These are phyloP conservation scores for Curvularia hawaiiensis DNA, from an alignment of 2,329 filamentous ascomycete genomes.

Conservation along the genomic window DNA sequence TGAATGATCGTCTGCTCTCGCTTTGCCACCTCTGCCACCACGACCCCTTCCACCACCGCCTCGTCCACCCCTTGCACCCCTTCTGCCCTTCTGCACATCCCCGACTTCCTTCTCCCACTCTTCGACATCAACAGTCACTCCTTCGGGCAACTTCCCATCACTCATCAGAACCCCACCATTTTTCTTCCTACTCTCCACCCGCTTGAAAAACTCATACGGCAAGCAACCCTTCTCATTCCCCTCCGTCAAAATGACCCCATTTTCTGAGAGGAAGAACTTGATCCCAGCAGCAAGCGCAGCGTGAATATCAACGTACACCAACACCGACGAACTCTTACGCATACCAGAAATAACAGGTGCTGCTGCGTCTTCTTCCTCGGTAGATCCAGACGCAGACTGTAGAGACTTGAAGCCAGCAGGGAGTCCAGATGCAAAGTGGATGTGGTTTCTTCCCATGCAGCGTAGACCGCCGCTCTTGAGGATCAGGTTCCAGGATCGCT, in stretches of 20 bases:
- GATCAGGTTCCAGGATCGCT: conserved; percentile 77
- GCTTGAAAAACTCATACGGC: conserved; percentile 64
- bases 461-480: conserved; percentile 76
- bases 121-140: conserved; percentile 46
- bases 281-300: conserved; percentile 65
- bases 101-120: conserved; percentile 42
- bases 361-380: conserved; percentile 34
- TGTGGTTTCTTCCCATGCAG: conserved; percentile 82
- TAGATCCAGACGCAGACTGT: conserved; percentile 19
- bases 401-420: conserved; percentile 53
- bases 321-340: conserved; percentile 63
- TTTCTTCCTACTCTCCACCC: conserved; percentile 67
- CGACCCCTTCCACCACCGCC: conserved; percentile 22
- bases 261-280: conserved; percentile 71
- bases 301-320: conserved; percentile 77
- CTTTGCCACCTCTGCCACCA: conserved; percentile 19
- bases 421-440: conserved; percentile 84
- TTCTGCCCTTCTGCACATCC: conserved; percentile 25
- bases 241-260: conserved; percentile 54
- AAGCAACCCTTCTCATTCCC: conserved; percentile 53
- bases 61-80: conserved; percentile 30
- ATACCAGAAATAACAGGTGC: conserved; percentile 77
- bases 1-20: conserved; percentile 30
- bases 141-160: conserved; percentile 64
- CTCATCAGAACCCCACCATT: conserved; percentile 71